Evolutionary conservation across 2,329 filamentous ascomycete species (phyloP).

Genomic region (Magnaporthales sp.): DNA sequence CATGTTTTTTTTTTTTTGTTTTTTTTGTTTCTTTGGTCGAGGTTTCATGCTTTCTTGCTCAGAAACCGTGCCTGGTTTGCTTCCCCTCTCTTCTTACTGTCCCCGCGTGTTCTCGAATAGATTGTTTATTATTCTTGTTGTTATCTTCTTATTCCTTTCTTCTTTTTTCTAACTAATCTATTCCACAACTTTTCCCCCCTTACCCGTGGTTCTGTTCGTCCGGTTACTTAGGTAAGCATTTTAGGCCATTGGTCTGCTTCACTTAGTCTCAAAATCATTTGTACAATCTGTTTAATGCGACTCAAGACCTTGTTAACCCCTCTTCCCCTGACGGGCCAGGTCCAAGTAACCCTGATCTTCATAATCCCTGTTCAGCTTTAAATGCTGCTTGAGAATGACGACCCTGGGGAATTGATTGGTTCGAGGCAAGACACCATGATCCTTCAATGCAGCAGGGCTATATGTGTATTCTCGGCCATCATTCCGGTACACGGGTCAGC

Average conservation of each 20-base stretch:
- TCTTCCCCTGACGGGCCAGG: not conserved
- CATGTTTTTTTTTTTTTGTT: not conserved
- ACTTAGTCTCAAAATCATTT: not conserved
- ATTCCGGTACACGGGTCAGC: not conserved
- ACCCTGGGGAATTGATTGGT: not conserved
- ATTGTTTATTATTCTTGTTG: too few relatives aligned
- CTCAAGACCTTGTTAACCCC: not conserved
- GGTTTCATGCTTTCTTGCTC: too few relatives aligned
- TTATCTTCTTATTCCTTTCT: too few relatives aligned
- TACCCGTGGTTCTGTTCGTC: too few relatives aligned
- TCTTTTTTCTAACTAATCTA: not conserved
- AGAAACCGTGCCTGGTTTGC: too few relatives aligned
- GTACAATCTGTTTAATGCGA: not conserved
- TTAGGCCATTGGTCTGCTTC: not conserved
- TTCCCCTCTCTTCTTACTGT: too few relatives aligned
- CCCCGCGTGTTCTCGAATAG: too few relatives aligned
- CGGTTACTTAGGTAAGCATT: not conserved
- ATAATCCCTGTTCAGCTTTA: not conserved
- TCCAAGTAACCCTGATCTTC: not conserved
- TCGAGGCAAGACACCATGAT: not conserved
- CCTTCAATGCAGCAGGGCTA: not conserved
- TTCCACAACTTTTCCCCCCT: not conserved
- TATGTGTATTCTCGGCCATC: not conserved
- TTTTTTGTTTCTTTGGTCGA: too few relatives aligned
- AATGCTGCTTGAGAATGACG: not conserved